Evolutionary conservation across 1,284 basidiomycete species (phyloP).

Genomic region (Tilletia setariae): DNA sequence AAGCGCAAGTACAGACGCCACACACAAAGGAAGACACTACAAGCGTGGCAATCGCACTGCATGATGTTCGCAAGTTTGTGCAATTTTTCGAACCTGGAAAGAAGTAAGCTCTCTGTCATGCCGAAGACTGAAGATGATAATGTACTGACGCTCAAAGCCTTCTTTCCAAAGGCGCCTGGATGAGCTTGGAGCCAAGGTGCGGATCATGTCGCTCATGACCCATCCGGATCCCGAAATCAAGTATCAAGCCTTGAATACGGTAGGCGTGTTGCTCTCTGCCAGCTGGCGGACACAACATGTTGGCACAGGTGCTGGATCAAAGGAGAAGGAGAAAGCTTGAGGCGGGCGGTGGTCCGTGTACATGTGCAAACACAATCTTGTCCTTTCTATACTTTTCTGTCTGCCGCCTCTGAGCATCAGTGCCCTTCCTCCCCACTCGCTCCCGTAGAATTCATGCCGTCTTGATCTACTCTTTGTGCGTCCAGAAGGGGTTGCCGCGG

Average conservation of each 20-base stretch:
- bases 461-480: too few relatives aligned
- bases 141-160: background rate
- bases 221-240: conserved; percentile 83
- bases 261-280: conserved; percentile 41
- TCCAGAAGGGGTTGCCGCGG: too few relatives aligned
- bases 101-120: conserved; percentile 21
- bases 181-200: conserved; percentile 79
- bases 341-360: too few relatives aligned
- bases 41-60: conserved; percentile 45
- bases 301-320: too few relatives aligned
- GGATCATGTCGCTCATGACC: conserved; percentile 91
- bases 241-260: conserved; percentile 70
- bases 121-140: background rate
- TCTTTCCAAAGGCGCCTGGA: conserved; percentile 65
- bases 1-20: conserved; percentile 16
- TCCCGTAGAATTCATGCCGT: too few relatives aligned
- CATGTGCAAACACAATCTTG: too few relatives aligned
- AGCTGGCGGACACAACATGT: conserved; percentile 32
- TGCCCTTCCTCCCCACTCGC: too few relatives aligned
- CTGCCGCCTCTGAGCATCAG: too few relatives aligned
- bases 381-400: too few relatives aligned
- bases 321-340: too few relatives aligned
- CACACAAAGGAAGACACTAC: conserved; percentile 29
- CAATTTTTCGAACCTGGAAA: conserved; percentile 44
- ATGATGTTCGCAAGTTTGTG: conserved; percentile 49